Evolutionary conservation across 2,329 filamentous ascomycete genomes (phyloP).

Genomic region (Ophiocordyceps unilateralis): DNA sequence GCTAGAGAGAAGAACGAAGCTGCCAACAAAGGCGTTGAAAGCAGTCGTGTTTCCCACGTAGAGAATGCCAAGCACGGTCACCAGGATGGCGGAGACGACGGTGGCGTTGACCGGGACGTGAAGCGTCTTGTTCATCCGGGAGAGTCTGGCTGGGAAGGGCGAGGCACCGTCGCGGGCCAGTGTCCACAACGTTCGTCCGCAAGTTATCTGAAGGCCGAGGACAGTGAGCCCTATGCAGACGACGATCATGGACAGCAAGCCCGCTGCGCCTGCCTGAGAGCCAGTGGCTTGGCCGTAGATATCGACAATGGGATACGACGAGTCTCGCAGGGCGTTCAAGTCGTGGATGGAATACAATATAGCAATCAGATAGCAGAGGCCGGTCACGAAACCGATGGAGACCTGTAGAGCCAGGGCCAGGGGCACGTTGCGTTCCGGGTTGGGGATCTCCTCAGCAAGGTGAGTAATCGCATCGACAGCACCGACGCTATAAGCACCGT

Average conservation of each 20-base stretch:
- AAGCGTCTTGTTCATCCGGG: background rate
- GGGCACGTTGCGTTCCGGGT: background rate
- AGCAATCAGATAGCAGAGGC: background rate
- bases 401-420: background rate
- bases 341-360: background rate
- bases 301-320: background rate
- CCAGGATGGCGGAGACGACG: background rate
- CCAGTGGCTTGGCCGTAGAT: background rate
- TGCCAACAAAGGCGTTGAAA: background rate
- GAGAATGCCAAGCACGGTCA: background rate
- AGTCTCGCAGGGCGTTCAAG: background rate
- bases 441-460: background rate
- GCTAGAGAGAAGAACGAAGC: background rate
- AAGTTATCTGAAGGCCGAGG: background rate
- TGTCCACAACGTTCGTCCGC: background rate
- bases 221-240: background rate
- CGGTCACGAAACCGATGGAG: background rate
- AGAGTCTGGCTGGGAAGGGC: background rate
- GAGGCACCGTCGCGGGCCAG: background rate
- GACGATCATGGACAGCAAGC: background rate
- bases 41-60: background rate
- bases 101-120: background rate
- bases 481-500: background rate
- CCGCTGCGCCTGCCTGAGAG: background rate
- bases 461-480: background rate